Base-by-base conservation (phyloP, 768 basidiomycete genomes). In the Cystobasidium ongulense region DNA sequence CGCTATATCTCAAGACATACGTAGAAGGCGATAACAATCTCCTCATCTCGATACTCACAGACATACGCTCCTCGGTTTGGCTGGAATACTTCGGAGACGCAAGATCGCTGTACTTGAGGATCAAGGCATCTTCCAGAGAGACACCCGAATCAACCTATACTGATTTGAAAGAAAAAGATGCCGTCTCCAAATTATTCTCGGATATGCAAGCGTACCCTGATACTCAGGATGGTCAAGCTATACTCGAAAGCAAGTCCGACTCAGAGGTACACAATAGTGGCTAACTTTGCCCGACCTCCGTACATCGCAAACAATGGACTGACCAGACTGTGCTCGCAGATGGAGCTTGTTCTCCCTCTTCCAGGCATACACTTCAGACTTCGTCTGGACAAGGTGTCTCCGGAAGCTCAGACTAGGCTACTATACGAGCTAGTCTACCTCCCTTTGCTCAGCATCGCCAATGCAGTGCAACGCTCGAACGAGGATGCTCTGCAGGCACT, bases 41-140 rank as follows among this genome's bases (percentile, higher is more conserved):
- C 38, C 8, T 29, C 18, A 52, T 41, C 31, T 27, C 65, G 7
- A 13, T 67, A 35, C 65, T 67, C 15, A 67, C 65, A 29, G 65
- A 67, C 50, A 67, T 67, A 46, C 21, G 43, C 2, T 67, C 65
- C 7, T 39, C 39, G 7, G 43, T 67, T 10, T 67, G 65, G 65
- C 46, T 33, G 25, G 65, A 67, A 33, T 39, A 33, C 31, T 67
- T 67, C 50, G 50, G 43, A 33, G 65, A 67, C 13, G 27, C 31
- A 15, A 36, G 65, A 67, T 10, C 65, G 25, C 8, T 67, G 25
- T 25, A 52, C 46, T 29, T 67, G 13, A 41, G 65, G 23, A 67
- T 67, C 29, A 39, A 50, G 23, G 65, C 53, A 21, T 67, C 65
- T 17, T 5, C 65, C 13, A 13, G 65, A 27, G 65, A 67, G 18